Percentiles rank a stretch among this genome's conserved stretches.
Evolutionary conservation across 225 moss, liverwort and hornwort genomes (phyloP).

Genomic region (Bryum argenteum): DNA sequence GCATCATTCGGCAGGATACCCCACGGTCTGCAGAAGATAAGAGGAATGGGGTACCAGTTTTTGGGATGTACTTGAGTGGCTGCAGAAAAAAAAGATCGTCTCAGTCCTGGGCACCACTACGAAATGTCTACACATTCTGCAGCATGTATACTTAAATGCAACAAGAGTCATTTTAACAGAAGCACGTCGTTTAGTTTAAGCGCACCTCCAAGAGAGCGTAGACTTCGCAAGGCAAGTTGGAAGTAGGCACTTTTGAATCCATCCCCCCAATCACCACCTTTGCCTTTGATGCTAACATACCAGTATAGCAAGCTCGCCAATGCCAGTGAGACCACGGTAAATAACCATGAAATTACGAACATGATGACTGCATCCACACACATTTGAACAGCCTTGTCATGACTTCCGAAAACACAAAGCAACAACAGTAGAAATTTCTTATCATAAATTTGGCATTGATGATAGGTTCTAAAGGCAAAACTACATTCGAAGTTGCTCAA

Average conservation of each 20-base stretch:
- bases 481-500: constrained; percentile 7
- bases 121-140: neutral
- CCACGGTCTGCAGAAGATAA: constrained; percentile 98
- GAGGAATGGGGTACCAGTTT: constrained; percentile 98
- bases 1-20: constrained; percentile 87
- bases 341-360: constrained; percentile 98
- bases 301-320: constrained; percentile 93
- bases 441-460: neutral
- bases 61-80: constrained; percentile 98
- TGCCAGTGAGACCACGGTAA: constrained; percentile 82
- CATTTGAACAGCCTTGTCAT: constrained; percentile 12
- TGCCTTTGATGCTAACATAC: constrained; percentile 99
- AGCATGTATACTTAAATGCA: neutral
- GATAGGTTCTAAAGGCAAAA: constrained; percentile 2
- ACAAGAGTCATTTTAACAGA: neutral
- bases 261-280: constrained; percentile 99
- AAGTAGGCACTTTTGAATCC: constrained; percentile 99
- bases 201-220: constrained; percentile 96
- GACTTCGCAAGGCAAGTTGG: constrained; percentile 95
- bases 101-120: constrained; percentile 1
- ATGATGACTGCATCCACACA: constrained; percentile 78
- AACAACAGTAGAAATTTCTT: neutral
- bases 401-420: constrained; percentile 2
- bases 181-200: neutral
- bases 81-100: constrained; percentile 27